Percentiles rank a stretch among this genome's conserved stretches.
Conservation (phyloP, 2,329 filamentous ascomycete genomes). For the Sphaerulina populicola region DNA sequence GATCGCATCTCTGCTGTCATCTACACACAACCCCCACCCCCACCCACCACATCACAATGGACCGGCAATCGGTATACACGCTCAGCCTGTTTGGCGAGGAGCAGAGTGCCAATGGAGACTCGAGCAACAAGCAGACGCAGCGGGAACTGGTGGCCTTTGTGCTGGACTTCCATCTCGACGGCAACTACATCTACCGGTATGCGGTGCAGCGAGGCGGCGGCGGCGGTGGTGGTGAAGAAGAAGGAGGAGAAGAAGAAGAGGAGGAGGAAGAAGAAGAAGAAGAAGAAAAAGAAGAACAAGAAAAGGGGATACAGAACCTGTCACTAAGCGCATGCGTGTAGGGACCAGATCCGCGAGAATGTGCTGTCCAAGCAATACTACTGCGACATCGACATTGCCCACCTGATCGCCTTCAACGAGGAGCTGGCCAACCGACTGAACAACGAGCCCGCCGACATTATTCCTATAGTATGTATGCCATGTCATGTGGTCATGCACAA, state of each 20-base stretch:
- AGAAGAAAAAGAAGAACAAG: too few species aligned
- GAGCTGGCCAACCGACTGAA: conserved; percentile 84
- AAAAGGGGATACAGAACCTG: background rate
- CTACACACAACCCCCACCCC: background rate
- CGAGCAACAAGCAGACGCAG: conserved; percentile 52
- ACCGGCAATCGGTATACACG: conserved; percentile 79
- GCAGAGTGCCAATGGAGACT: conserved; percentile 24
- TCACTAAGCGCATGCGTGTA: conserved; percentile 37
- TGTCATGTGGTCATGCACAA: background rate
- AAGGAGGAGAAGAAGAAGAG: background rate
- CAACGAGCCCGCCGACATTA: conserved; percentile 83
- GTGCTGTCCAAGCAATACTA: conserved; percentile 88
- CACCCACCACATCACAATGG: conserved; percentile 49
- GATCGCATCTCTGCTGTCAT: background rate
- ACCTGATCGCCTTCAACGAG: conserved; percentile 93
- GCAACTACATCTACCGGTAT: conserved; percentile 88
- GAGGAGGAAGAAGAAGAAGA: too few species aligned
- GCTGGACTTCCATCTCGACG: conserved; percentile 86
- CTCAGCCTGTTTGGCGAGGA: conserved; percentile 61
- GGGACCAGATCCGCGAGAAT: conserved; percentile 93
- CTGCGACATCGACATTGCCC: conserved; percentile 91
- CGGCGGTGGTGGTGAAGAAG: too few species aligned
- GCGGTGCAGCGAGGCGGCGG: conserved; percentile 11
- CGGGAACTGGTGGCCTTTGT: conserved; percentile 81
- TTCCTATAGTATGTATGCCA: conserved; percentile 63